A percentile compares a stretch with the other conserved stretches of the same genome.
Conservation (phyloP, 371 early-diverging fungal genomes). For the Smittium culicis region DNA sequence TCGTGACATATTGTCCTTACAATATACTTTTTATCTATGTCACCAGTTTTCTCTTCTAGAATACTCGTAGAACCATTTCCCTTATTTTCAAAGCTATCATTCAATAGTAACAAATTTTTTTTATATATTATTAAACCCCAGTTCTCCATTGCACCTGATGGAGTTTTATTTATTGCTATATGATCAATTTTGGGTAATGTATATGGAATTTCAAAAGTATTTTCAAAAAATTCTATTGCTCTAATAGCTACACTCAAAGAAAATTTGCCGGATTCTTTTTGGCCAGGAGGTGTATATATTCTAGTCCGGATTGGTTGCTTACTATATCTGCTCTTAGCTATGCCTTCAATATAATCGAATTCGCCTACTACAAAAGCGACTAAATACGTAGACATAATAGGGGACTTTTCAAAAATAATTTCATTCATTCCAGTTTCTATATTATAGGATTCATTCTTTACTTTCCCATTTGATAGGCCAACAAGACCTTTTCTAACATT, state of each 20-base stretch:
- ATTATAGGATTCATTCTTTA: conserved; percentile 18
- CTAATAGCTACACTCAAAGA: conserved; percentile 57
- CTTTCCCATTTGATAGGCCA: conserved; percentile 73
- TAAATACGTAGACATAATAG: conserved; percentile 82
- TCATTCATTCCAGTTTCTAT: conserved; percentile 31
- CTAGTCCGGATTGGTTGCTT: conserved; percentile 49
- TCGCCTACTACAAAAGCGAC: conserved; percentile 81
- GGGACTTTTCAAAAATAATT: conserved; percentile 63
- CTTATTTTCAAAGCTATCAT: too few relatives aligned
- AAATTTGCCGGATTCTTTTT: conserved; percentile 56
- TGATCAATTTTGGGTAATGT: conserved; percentile 82
- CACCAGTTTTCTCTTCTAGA: conserved; percentile 45
- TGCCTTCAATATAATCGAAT: conserved; percentile 67
- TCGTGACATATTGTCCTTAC: conserved; percentile 86
- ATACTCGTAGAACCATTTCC: conserved; percentile 60
- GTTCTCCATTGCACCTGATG: conserved; percentile 84
- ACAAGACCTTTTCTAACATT: conserved; percentile 50
- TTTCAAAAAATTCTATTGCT: conserved; percentile 61
- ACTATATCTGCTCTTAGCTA: conserved; percentile 44
- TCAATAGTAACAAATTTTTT: too few relatives aligned
- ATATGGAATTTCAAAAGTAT: conserved; percentile 67
- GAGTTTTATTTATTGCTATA: conserved; percentile 81
- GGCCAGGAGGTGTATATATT: conserved; percentile 61
- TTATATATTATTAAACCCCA: conserved; percentile 92
- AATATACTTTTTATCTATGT: conserved; percentile 51